A percentile compares a stretch with the other conserved stretches of the same genome.
These are phyloP conservation scores for Cutaneotrichosporon arboriforme DNA, from an alignment of 1,284 basidiomycete genomes.

Conservation along the genomic window DNA sequence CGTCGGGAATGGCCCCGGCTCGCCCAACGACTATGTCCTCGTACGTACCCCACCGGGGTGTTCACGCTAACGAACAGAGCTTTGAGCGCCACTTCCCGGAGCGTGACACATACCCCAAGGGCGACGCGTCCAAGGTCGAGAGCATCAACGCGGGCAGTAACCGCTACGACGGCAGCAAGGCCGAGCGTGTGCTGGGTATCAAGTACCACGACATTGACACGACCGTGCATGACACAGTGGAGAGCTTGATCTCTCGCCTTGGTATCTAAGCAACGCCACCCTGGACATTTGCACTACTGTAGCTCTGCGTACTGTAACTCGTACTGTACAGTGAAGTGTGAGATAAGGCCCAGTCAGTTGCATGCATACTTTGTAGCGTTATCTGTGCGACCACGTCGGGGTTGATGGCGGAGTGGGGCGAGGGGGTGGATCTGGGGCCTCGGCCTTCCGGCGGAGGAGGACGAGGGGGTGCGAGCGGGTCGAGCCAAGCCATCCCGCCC, in stretches of 20 bases:
- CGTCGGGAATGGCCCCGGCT: constrained; percentile 45
- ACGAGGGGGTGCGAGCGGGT: too few species aligned
- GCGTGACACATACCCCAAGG: constrained; percentile 31
- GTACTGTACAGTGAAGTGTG: too few species aligned
- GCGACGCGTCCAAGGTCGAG: constrained; percentile 26
- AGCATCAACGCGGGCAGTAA: constrained; percentile 23
- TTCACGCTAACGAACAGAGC: constrained; percentile 11
- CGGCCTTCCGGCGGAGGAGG: too few species aligned
- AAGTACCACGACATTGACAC: constrained; percentile 33
- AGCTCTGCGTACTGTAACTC: not conserved
- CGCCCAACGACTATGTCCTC: constrained; percentile 34
- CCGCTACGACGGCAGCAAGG: constrained; percentile 32
- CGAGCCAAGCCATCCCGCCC: too few species aligned
- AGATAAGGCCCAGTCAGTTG: too few species aligned
- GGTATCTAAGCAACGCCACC: constrained; percentile 3
- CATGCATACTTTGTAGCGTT: not conserved
- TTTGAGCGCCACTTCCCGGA: constrained; percentile 33
- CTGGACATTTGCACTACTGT: not conserved
- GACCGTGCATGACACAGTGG: constrained; percentile 33
- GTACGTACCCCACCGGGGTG: constrained; percentile 12
- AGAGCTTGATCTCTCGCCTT: constrained; percentile 34
- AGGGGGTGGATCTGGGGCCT: too few species aligned
- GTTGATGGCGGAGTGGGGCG: not conserved
- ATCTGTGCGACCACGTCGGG: not conserved
- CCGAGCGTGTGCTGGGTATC: constrained; percentile 34